Conservation (phyloP, 441 rosid species). For the Bruguiera hainesii region DNA sequence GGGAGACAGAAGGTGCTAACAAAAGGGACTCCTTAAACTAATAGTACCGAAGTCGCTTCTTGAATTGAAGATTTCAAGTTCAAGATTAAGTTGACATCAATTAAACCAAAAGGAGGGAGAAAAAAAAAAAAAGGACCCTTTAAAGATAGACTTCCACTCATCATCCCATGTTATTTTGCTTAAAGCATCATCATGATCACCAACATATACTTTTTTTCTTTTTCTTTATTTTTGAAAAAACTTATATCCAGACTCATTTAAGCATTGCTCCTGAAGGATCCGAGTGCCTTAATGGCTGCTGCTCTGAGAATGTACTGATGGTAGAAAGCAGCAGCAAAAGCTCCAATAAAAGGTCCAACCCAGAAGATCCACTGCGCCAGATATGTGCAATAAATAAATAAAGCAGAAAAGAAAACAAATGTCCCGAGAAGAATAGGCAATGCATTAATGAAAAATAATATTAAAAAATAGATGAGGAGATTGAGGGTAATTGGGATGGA, state of each 20-base stretch:
- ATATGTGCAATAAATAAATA: background rate
- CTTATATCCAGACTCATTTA: constrained; percentile 14
- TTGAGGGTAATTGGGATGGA: background rate
- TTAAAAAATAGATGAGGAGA: background rate
- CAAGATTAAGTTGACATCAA: too few relatives aligned
- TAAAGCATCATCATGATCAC: constrained; percentile 3
- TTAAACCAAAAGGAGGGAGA: background rate
- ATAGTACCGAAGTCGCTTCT: too few relatives aligned
- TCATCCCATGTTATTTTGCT: constrained; percentile 9
- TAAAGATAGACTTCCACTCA: constrained; percentile 8
- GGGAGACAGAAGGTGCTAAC: constrained; percentile 6
- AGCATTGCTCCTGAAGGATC: constrained; percentile 63
- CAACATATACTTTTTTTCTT: background rate
- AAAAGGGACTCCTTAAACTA: too few relatives aligned
- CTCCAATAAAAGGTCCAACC: constrained; percentile 35
- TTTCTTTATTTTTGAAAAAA: too few relatives aligned
- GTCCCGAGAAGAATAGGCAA: too few relatives aligned
- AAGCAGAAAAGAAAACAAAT: background rate
- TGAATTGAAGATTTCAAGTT: too few relatives aligned
- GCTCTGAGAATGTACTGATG: constrained; percentile 33
- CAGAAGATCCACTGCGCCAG: constrained; percentile 32
- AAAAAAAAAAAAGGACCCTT: constrained; percentile 7
- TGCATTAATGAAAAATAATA: background rate
- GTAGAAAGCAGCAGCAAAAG: constrained; percentile 30
- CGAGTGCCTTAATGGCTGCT: constrained; percentile 32